phyloP scores from a whole-genome alignment of 2,329 filamentous ascomycete genomes.

The Emericellopsis cladophorae region DNA sequence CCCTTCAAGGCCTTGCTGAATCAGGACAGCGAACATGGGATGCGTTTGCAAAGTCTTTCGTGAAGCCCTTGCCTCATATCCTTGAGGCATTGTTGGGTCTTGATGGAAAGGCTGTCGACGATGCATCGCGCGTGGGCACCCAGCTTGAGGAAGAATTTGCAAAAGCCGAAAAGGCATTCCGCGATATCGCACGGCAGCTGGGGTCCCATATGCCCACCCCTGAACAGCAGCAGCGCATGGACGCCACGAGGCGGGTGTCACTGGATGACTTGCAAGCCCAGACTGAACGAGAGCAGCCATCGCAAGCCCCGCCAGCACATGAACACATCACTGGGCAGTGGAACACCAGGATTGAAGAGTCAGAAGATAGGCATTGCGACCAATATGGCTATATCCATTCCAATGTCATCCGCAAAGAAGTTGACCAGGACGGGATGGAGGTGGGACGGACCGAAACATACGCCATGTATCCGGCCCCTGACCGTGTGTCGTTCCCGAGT shows the following conservation, averaged over 20 bases:
- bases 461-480: slow-evolving; percentile 13
- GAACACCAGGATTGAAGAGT: slow-evolving; percentile 19
- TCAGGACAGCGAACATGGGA: too few species aligned
- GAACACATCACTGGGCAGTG: not conserved
- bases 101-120: too few species aligned
- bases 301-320: slow-evolving; percentile 4
- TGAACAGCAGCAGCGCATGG: slow-evolving; percentile 21
- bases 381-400: slow-evolving; percentile 27
- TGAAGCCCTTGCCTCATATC: too few species aligned
- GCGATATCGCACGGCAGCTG: too few species aligned
- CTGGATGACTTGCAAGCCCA: slow-evolving; percentile 6
- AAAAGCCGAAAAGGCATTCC: too few species aligned
- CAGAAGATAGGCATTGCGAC: slow-evolving; percentile 29
- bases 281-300: slow-evolving; percentile 4
- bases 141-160: too few species aligned
- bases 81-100: too few species aligned
- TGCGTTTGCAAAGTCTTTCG: too few species aligned
- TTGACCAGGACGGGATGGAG: slow-evolving; percentile 27
- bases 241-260: slow-evolving; percentile 23
- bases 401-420: slow-evolving; percentile 24
- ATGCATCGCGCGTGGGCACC: too few species aligned
- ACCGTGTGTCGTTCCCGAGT: not conserved
- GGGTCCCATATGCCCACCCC: not conserved
- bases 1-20: too few species aligned
- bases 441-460: slow-evolving; percentile 23